A percentile compares a stretch with the other conserved stretches of the same genome.
phyloP scores from a whole-genome alignment of 148 eudicot species.

The Salicornia ramosissima region DNA sequence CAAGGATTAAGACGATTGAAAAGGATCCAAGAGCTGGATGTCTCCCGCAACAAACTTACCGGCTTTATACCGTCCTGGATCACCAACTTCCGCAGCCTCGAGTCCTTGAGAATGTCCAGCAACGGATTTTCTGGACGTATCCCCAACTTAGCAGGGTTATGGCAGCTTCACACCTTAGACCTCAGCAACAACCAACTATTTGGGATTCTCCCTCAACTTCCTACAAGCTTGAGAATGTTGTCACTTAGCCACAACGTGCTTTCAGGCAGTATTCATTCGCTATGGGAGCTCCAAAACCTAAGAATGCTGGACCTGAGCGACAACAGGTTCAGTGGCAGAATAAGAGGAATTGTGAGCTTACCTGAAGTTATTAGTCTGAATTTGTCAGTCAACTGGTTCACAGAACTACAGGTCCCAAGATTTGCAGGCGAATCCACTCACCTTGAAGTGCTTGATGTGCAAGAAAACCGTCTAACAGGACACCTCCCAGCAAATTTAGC shows the following conservation, averaged over 20 bases:
- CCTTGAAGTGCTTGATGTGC: conserved; percentile 47
- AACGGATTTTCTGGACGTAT: conserved; percentile 52
- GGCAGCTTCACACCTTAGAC: conserved; percentile 61
- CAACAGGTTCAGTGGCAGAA: conserved; percentile 51
- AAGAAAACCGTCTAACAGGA: conserved; percentile 48
- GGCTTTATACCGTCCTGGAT: conserved; percentile 47
- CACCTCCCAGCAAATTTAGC: conserved; percentile 51
- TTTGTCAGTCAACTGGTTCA: conserved; percentile 49
- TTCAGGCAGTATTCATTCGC: conserved; percentile 43
- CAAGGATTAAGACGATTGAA: conserved; percentile 31
- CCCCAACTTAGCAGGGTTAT: conserved; percentile 47
- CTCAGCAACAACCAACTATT: conserved; percentile 47
- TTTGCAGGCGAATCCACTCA: conserved; percentile 27
- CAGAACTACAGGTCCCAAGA: conserved; percentile 40
- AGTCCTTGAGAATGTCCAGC: conserved; percentile 33
- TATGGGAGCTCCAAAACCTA: conserved; percentile 36
- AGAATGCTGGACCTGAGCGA: conserved; percentile 45
- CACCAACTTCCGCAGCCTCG: conserved; percentile 34
- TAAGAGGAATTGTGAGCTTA: conserved; percentile 40
- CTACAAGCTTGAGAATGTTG: conserved; percentile 36
- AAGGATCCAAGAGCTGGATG: conserved; percentile 41
- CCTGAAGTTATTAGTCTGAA: conserved; percentile 42
- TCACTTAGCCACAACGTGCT: conserved; percentile 44
- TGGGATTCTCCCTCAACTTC: conserved; percentile 53
- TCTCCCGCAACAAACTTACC: conserved; percentile 49